Conservation (phyloP, 495 filamentous ascomycete genomes). For the Penicillium mononematosum region DNA sequence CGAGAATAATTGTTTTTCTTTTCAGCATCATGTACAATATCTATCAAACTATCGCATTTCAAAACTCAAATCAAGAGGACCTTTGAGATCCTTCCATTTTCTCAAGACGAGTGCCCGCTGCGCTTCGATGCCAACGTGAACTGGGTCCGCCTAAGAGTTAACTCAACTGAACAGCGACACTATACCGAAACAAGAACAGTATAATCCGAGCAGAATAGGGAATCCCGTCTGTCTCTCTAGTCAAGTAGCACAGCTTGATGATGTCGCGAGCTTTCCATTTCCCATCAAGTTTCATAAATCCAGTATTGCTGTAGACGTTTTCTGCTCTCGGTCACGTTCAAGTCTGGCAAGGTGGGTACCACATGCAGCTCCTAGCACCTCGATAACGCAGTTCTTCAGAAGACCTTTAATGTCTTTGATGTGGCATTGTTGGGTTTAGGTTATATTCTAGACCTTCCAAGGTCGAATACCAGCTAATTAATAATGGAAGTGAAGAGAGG, state of each 20-base stretch:
- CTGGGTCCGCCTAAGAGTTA: too few relatives aligned
- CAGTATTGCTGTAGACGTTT: too few relatives aligned
- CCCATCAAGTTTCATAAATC: too few relatives aligned
- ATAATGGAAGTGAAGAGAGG: background rate
- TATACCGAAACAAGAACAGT: too few relatives aligned
- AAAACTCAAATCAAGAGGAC: constrained; percentile 7
- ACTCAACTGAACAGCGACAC: too few relatives aligned
- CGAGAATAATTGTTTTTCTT: constrained; percentile 26
- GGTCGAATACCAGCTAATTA: background rate
- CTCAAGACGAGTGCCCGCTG: background rate
- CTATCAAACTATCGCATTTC: constrained; percentile 24
- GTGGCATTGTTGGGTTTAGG: background rate
- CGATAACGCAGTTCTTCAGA: background rate
- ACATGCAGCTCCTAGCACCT: background rate
- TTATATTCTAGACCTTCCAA: background rate
- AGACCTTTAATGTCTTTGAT: background rate
- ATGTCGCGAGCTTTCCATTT: too few relatives aligned
- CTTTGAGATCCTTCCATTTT: background rate
- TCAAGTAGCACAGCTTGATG: too few relatives aligned
- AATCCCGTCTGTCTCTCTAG: too few relatives aligned
- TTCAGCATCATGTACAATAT: constrained; percentile 31
- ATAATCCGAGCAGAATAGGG: too few relatives aligned
- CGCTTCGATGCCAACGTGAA: background rate
- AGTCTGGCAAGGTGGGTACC: background rate
- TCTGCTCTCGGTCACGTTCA: too few relatives aligned